A percentile compares a stretch with the other conserved stretches of the same genome.
phyloP scores from a whole-genome alignment of 345 rosid species.

The Melaleuca alternifolia region DNA sequence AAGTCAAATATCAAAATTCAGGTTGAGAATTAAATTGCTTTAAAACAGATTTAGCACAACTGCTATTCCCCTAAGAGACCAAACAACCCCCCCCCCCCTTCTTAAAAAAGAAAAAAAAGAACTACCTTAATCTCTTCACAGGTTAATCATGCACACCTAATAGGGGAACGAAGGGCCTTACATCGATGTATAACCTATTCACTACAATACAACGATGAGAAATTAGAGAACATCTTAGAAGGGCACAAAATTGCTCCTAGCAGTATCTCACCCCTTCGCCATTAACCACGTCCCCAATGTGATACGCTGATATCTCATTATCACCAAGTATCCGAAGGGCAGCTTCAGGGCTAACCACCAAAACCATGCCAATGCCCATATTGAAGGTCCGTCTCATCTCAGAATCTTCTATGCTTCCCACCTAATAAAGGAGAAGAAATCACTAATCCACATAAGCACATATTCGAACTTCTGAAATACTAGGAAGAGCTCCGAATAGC shows the following conservation, averaged over 20 bases:
- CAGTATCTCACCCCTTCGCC: conserved; percentile 69
- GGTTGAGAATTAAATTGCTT: not conserved
- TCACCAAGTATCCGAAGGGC: conserved; percentile 40
- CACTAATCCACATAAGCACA: not conserved
- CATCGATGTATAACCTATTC: not conserved
- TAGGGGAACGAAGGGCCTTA: not conserved
- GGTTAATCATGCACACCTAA: not conserved
- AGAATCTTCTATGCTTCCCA: conserved; percentile 63
- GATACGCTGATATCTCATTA: conserved; percentile 34
- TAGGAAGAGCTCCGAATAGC: not conserved
- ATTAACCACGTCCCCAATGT: conserved; percentile 56
- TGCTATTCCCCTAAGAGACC: not conserved
- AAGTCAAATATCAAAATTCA: not conserved
- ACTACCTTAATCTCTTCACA: not conserved
- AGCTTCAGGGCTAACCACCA: conserved; percentile 56
- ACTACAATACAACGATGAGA: not conserved
- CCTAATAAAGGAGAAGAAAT: conserved; percentile 19
- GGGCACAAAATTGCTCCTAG: not conserved
- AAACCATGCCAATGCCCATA: conserved; percentile 92
- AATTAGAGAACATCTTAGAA: not conserved
- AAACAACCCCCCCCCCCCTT: no score
- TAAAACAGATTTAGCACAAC: not conserved
- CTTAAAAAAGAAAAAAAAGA: not conserved
- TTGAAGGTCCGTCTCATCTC: conserved; percentile 93
- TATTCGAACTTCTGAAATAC: not conserved